Conservation (phyloP, 164 flowering plant genomes). For the Annona cherimola region DNA sequence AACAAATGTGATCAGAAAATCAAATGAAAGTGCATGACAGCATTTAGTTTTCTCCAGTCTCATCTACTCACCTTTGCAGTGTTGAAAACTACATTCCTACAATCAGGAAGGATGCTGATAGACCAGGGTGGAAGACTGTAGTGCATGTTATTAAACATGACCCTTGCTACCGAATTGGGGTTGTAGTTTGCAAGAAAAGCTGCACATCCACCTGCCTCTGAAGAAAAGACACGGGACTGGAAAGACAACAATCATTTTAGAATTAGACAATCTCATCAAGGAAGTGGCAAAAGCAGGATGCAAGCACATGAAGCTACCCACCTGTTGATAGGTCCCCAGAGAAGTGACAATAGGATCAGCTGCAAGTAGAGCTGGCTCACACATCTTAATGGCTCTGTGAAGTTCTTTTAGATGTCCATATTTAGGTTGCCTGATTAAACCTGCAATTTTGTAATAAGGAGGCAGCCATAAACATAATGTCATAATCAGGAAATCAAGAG, state of each 20-base stretch:
- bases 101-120: constrained; percentile 93
- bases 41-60: not conserved
- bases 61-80: constrained; percentile 68
- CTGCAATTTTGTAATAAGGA: constrained; percentile 28
- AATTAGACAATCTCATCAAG: not conserved
- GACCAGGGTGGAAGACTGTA: constrained; percentile 95
- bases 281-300: not conserved
- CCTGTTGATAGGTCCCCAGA: constrained; percentile 41
- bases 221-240: constrained; percentile 79
- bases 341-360: constrained; percentile 68
- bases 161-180: constrained; percentile 42
- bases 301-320: not conserved
- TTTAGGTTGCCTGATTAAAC: constrained; percentile 84
- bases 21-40: not conserved
- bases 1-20: not conserved
- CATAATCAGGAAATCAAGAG: not conserved
- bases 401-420: constrained; percentile 89
- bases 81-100: constrained; percentile 72
- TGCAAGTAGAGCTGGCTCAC: constrained; percentile 74
- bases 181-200: constrained; percentile 83
- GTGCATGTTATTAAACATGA: constrained; percentile 63
- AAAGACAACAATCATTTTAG: constrained; percentile 17
- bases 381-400: constrained; percentile 75
- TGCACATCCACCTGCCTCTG: constrained; percentile 58
- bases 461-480: not conserved